Evolutionary conservation across 805 yeast genomes (phyloP).

Genomic region (Metschnikowia peoriensis): DNA sequence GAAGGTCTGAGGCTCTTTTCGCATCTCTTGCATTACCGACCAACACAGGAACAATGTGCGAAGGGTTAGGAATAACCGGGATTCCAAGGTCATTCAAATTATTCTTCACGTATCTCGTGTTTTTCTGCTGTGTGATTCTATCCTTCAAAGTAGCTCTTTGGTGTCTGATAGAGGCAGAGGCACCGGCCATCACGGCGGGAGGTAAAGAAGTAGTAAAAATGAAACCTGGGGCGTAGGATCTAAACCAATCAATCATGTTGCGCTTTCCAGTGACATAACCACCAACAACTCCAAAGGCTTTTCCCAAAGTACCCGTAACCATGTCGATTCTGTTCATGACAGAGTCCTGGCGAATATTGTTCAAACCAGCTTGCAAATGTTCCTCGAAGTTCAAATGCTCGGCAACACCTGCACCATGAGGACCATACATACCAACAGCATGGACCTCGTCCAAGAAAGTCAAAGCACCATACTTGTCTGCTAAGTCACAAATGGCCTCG

Average conservation of each 20-base stretch:
- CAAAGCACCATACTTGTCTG: conserved; percentile 95
- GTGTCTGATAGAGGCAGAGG: conserved; percentile 80
- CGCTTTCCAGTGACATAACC: conserved; percentile 94
- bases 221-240: conserved; percentile 96
- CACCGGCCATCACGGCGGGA: conserved; percentile 97
- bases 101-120: conserved; percentile 81
- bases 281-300: conserved; percentile 96
- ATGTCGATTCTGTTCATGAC: conserved; percentile 90
- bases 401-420: conserved; percentile 99
- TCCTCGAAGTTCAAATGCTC: conserved; percentile 90
- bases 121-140: conserved; percentile 80
- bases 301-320: conserved; percentile 97
- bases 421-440: conserved; percentile 98
- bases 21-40: conserved; percentile 95
- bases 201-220: conserved; percentile 96
- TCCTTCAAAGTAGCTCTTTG: conserved; percentile 75
- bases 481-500: conserved; percentile 87
- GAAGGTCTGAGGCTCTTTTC: conserved; percentile 83
- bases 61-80: conserved; percentile 96
- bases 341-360: conserved; percentile 40
- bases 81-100: conserved; percentile 69
- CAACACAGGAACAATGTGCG: conserved; percentile 93
- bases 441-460: conserved; percentile 98
- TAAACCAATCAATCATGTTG: conserved; percentile 85
- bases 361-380: conserved; percentile 67